These are phyloP conservation scores for Xylariaceae sp. DNA, from an alignment of 2,329 filamentous ascomycete species.

Conservation along the genomic window DNA sequence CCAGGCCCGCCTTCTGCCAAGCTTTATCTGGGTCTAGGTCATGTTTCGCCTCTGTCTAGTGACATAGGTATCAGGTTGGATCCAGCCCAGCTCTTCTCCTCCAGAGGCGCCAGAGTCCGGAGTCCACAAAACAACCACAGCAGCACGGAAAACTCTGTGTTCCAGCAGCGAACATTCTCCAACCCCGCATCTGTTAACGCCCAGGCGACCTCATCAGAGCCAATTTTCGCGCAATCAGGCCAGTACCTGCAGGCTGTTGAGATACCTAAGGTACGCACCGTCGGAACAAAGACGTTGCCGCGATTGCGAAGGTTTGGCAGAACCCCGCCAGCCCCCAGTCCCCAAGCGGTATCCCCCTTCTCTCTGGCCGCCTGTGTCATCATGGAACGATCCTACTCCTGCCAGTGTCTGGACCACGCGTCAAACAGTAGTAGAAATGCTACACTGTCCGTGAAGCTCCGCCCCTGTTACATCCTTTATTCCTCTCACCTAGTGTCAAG, in stretches of 20 bases:
- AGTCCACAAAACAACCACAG: slow-evolving; percentile 4
- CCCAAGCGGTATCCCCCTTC: slow-evolving; percentile 6
- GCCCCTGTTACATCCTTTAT: slow-evolving; percentile 1
- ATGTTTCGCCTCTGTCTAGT: slow-evolving; percentile 16
- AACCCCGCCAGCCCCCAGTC: slow-evolving; percentile 11
- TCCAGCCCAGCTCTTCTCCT: slow-evolving; percentile 7
- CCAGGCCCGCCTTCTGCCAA: slow-evolving; percentile 17
- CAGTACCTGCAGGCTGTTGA: slow-evolving; percentile 18
- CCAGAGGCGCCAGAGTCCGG: neutral
- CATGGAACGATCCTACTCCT: neutral
- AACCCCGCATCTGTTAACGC: slow-evolving; percentile 18
- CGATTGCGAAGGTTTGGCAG: slow-evolving; percentile 15
- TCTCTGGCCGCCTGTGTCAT: slow-evolving; percentile 1
- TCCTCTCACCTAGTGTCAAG: neutral
- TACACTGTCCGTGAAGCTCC: slow-evolving; percentile 18
- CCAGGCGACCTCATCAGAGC: slow-evolving; percentile 8
- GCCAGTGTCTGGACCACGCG: slow-evolving; percentile 24
- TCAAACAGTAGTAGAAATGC: slow-evolving; percentile 26
- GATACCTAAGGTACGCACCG: slow-evolving; percentile 16
- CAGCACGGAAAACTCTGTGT: slow-evolving; percentile 6
- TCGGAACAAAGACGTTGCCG: slow-evolving; percentile 8
- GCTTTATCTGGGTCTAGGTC: slow-evolving; percentile 12
- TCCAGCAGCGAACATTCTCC: slow-evolving; percentile 7
- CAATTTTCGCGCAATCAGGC: slow-evolving; percentile 8
- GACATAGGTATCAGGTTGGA: slow-evolving; percentile 10